Evolutionary conservation across 1,139 yeast species (phyloP).

Genomic region (Candida neerlandica): DNA sequence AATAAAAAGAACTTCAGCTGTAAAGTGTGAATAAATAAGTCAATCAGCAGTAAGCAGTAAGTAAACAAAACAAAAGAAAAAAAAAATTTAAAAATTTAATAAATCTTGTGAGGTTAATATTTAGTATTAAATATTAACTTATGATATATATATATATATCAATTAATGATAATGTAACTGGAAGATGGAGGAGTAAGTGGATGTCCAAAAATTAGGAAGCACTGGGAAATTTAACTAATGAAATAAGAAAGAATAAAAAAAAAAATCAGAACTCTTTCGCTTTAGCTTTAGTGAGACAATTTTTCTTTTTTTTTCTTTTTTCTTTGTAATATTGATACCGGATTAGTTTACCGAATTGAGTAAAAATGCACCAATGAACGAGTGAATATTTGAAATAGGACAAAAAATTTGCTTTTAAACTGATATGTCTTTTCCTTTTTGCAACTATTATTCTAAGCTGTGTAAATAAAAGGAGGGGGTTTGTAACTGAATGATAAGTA

Average conservation of each 20-base stretch:
- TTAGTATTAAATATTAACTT: too few relatives aligned
- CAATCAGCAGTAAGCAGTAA: too few relatives aligned
- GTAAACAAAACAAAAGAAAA: background rate
- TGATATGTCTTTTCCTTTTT: background rate
- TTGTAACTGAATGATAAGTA: background rate
- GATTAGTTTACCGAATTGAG: conserved; percentile 3
- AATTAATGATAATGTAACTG: too few relatives aligned
- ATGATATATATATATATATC: too few relatives aligned
- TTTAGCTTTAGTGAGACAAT: background rate
- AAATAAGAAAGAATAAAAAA: background rate
- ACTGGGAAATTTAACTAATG: background rate
- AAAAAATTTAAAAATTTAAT: too few relatives aligned
- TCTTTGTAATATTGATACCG: background rate
- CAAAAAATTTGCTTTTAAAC: background rate
- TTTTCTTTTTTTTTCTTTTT: background rate
- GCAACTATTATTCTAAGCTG: background rate
- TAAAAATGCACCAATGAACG: conserved; percentile 2
- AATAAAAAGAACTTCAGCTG: background rate
- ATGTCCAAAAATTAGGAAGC: too few relatives aligned
- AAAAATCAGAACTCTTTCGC: background rate
- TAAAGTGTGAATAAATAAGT: too few relatives aligned
- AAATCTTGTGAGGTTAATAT: conserved; percentile 1
- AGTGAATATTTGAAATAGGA: conserved; percentile 1
- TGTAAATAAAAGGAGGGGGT: background rate
- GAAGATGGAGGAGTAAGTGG: too few relatives aligned